Evolutionary conservation across 352 stramenopile genomes (phyloP).

Genomic region (Globisporangium polare): DNA sequence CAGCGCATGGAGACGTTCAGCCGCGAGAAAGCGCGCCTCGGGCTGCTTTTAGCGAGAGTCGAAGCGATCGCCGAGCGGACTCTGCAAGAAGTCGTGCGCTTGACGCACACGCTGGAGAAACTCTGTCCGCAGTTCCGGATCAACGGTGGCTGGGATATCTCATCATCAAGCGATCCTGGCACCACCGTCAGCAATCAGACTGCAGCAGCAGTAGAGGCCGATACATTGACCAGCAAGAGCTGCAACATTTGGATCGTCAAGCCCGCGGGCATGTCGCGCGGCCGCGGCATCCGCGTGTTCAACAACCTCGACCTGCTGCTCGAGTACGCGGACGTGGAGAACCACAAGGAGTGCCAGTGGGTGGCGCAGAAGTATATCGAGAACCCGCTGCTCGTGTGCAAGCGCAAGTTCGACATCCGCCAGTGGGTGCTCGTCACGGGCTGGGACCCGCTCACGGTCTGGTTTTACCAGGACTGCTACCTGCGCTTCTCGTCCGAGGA

Average conservation of each 20-base stretch:
- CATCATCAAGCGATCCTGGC: constrained; percentile 1
- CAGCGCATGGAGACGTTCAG: constrained; percentile 37
- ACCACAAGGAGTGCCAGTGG: constrained; percentile 83
- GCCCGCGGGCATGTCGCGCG: constrained; percentile 81
- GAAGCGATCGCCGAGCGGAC: constrained; percentile 22
- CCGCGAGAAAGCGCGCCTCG: constrained; percentile 53
- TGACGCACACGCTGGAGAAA: constrained; percentile 29
- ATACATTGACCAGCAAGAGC: constrained; percentile 19
- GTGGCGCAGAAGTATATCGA: constrained; percentile 90
- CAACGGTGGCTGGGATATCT: constrained; percentile 48
- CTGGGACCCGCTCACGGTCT: constrained; percentile 93
- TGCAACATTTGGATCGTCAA: constrained; percentile 95
- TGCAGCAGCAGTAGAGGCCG: neutral
- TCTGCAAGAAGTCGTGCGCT: constrained; percentile 25
- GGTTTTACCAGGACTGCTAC: constrained; percentile 92
- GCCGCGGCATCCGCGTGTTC: constrained; percentile 87
- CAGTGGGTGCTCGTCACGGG: constrained; percentile 92
- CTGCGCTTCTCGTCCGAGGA: constrained; percentile 87
- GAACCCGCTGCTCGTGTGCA: constrained; percentile 81
- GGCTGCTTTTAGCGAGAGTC: constrained; percentile 38
- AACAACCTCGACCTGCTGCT: constrained; percentile 78
- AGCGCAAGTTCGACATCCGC: constrained; percentile 91
- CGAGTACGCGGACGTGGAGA: constrained; percentile 83
- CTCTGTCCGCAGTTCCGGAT: constrained; percentile 72
- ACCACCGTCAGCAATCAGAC: constrained; percentile 5